Evolutionary conservation across 116 monocot genomes (phyloP).

Genomic region (Phalaenopsis hybrid): DNA sequence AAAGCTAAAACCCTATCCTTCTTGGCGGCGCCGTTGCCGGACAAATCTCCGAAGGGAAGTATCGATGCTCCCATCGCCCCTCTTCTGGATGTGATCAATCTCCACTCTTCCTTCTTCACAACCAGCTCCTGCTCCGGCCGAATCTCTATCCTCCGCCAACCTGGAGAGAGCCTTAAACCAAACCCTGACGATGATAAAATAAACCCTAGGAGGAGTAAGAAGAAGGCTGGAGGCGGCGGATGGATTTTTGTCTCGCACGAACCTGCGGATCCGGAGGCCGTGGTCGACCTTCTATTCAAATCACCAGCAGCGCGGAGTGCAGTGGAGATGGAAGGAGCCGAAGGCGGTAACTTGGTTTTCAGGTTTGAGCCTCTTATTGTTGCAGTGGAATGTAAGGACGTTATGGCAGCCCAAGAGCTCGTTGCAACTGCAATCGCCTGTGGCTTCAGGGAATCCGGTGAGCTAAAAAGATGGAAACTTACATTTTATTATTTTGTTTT

Average conservation of each 20-base stretch:
- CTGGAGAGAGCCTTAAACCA: not conserved
- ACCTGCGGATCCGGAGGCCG: slow-evolving; percentile 45
- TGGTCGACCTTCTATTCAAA: slow-evolving; percentile 43
- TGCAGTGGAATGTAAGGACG: slow-evolving; percentile 70
- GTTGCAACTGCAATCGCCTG: slow-evolving; percentile 55
- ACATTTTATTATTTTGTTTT: not conserved
- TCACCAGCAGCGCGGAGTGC: not conserved
- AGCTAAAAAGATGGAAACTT: slow-evolving; percentile 4
- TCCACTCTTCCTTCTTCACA: slow-evolving; percentile 72
- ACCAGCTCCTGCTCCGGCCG: slow-evolving; percentile 98
- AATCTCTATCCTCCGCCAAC: slow-evolving; percentile 75
- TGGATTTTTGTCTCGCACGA: slow-evolving; percentile 64
- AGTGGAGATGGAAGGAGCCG: not conserved
- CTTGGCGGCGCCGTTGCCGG: slow-evolving; percentile 44
- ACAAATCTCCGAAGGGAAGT: slow-evolving; percentile 87
- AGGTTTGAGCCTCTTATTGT: slow-evolving; percentile 86
- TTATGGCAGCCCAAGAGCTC: slow-evolving; percentile 48
- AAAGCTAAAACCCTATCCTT: slow-evolving; percentile 63
- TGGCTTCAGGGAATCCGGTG: slow-evolving; percentile 91
- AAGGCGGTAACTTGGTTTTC: slow-evolving; percentile 47
- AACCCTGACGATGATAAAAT: not conserved
- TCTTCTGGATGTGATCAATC: slow-evolving; percentile 62
- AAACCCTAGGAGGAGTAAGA: slow-evolving; percentile 21
- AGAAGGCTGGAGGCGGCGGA: slow-evolving; percentile 43
- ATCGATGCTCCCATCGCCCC: slow-evolving; percentile 68